Conservation (phyloP, 169 alveolate species). For the Cystoisospora suis region DNA sequence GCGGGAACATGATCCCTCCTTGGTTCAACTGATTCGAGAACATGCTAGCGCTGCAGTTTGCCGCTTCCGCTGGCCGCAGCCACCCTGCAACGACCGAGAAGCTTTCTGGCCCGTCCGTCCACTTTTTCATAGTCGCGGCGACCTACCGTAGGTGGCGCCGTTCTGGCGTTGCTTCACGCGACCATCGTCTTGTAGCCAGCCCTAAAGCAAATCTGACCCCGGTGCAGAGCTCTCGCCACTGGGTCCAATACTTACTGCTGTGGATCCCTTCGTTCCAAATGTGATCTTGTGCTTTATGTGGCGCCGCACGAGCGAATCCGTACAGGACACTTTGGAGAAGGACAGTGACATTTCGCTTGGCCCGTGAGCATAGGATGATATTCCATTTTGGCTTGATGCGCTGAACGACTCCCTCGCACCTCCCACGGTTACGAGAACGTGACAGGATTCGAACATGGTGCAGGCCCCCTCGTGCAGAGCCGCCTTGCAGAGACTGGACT, state of each 20-base stretch:
- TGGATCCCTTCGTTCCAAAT: background rate
- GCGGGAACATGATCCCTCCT: slow-evolving; percentile 49
- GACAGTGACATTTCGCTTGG: slow-evolving; percentile 44
- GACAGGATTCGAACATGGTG: background rate
- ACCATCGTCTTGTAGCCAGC: slow-evolving; percentile 39
- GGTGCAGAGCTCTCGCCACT: no score
- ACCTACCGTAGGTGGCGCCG: slow-evolving; percentile 24
- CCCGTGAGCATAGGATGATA: slow-evolving; percentile 52
- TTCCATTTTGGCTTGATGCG: slow-evolving; percentile 23
- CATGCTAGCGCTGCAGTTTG: background rate
- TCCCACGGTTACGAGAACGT: background rate
- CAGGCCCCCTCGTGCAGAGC: background rate
- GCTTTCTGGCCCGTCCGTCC: background rate
- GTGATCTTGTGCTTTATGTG: background rate
- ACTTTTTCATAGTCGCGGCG: background rate
- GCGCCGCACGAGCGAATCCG: slow-evolving; percentile 28
- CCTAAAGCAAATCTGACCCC: no score
- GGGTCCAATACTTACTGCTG: background rate
- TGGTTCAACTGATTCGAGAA: background rate
- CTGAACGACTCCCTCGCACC: slow-evolving; percentile 43
- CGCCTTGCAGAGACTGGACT: slow-evolving; percentile 51
- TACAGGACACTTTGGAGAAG: slow-evolving; percentile 32
- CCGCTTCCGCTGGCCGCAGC: slow-evolving; percentile 54
- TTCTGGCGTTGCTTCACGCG: slow-evolving; percentile 9
- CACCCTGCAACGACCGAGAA: slow-evolving; percentile 11